A percentile compares a stretch with the other conserved stretches of the same genome.
phyloP scores from a whole-genome alignment of 2,329 filamentous ascomycete species.

The Plectosphaerella cucumerina region DNA sequence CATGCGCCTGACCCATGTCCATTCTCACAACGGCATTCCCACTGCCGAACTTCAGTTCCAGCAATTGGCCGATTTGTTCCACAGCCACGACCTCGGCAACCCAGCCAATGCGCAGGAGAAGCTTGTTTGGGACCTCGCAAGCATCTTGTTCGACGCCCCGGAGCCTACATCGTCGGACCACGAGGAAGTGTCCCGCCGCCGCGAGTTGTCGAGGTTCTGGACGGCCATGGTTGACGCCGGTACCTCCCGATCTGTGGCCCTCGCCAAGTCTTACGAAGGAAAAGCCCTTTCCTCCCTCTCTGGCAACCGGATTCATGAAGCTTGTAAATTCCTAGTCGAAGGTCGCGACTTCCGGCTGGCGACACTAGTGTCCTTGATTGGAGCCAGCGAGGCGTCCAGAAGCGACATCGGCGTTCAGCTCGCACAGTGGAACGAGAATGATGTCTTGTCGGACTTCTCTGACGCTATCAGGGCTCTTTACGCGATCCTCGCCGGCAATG shows the following conservation, averaged over 20 bases:
- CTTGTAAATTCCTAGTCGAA: conserved; percentile 73
- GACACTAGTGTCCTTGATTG: conserved; percentile 78
- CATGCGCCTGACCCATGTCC: conserved; percentile 50
- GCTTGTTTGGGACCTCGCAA: conserved; percentile 79
- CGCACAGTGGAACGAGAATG: conserved; percentile 76
- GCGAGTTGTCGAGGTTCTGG: conserved; percentile 65
- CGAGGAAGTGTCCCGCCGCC: conserved; percentile 44
- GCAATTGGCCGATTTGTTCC: conserved; percentile 33
- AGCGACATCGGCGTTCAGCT: conserved; percentile 77
- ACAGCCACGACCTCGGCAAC: conserved; percentile 33
- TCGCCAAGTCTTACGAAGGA: conserved; percentile 67
- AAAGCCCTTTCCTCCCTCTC: conserved; percentile 79
- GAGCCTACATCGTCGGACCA: conserved; percentile 29
- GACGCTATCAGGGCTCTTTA: conserved; percentile 83
- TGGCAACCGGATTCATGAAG: conserved; percentile 73
- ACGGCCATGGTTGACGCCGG: conserved; percentile 60
- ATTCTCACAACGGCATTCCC: conserved; percentile 54
- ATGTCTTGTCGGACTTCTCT: conserved; percentile 82
- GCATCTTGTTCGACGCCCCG: conserved; percentile 78
- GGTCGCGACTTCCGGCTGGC: conserved; percentile 80
- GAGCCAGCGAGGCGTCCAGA: conserved; percentile 63
- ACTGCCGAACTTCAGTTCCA: conserved; percentile 42
- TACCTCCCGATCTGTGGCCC: conserved; percentile 48
- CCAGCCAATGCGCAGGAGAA: conserved; percentile 59
- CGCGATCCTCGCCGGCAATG: conserved; percentile 82